Evolutionary conservation across 176 grass and related monocot species (phyloP), one percentile per base, ranked within the genome.

Genomic region (Aegilops speltoides): DNA sequence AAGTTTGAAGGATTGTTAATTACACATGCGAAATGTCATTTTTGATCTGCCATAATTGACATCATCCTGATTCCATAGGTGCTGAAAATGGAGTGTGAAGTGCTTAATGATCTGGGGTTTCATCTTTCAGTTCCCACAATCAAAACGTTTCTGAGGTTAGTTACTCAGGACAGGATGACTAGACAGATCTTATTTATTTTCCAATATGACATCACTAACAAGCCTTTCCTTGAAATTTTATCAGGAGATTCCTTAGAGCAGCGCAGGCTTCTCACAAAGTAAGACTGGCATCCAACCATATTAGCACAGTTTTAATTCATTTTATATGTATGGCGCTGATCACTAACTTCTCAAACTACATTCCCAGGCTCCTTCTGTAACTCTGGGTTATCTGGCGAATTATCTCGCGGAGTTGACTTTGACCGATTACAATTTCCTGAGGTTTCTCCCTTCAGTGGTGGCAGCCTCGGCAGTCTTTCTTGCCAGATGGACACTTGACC

Each of bases 191-290:
- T 88, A 24, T 83, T 77, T 82, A 5, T 88, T 79, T 81, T 86
- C 22, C 2, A 22, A 79, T 50, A 17, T 38, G 68, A 84, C 6
- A 38, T 79, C 48, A 10, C 72, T 85, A 82, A 87, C 62, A 82
- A 72, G 7, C 3, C 67, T 38, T 62, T 31, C 61, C 74, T 78
- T 48, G 68, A 76, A 69, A 73, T 52, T 62, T 82, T 81, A 79
- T 79, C 90, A 96, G 97, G 92, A 96, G 94, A 89, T 99, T 96
- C 80, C 87, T 99, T 68, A 93, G 94, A 80, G 97, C 89, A 4
- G 89, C 94, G 61, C 90, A 91, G 75, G 83, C 81, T 86, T 93
- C 87, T 82, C 40, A 84, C 76, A 93, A 90, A 82, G 94, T 96
- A 91, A 86, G 73, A 85, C 84, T 81, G 87, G 23, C 25, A 87